Percentiles rank a stretch among this genome's conserved stretches.
Conservation (phyloP, 2,329 filamentous ascomycete genomes). For the Colletotrichum sp. region DNA sequence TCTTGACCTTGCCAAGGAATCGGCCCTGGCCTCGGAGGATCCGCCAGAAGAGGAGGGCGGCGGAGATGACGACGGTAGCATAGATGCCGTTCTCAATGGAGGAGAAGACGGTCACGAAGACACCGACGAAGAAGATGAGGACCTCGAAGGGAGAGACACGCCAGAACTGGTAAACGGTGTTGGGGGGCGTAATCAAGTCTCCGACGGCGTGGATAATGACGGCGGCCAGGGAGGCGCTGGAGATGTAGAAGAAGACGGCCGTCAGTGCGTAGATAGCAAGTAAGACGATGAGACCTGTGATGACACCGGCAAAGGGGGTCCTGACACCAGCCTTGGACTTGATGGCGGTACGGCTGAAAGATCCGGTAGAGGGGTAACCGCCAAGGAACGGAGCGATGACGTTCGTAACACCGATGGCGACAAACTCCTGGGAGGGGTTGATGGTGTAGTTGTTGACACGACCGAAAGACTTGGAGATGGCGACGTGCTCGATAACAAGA, state of each 20-base stretch:
- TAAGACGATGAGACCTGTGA: constrained; percentile 85
- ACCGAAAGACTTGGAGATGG: constrained; percentile 96
- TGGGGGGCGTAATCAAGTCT: constrained; percentile 88
- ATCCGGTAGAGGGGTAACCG: constrained; percentile 90
- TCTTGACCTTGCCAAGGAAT: constrained; percentile 82
- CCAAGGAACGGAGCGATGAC: constrained; percentile 91
- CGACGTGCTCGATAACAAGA: constrained; percentile 95
- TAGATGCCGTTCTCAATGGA: constrained; percentile 95
- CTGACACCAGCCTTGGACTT: constrained; percentile 96
- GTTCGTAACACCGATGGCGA: constrained; percentile 91
- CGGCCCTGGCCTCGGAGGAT: constrained; percentile 82
- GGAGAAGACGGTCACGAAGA: constrained; percentile 86
- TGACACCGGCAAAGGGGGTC: constrained; percentile 87
- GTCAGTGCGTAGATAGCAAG: constrained; percentile 90
- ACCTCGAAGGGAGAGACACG: constrained; percentile 89
- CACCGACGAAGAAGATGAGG: constrained; percentile 90
- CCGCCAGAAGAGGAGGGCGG: constrained; percentile 81
- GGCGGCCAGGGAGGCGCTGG: constrained; percentile 77
- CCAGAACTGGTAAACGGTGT: constrained; percentile 96
- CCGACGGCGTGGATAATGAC: constrained; percentile 97
- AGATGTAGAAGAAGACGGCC: constrained; percentile 92
- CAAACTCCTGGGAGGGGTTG: constrained; percentile 93
- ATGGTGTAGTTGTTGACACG: constrained; percentile 96
- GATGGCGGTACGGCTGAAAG: constrained; percentile 95
- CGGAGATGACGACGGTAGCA: constrained; percentile 78